Conservation (phyloP, 352 stramenopile genomes). For the Globisporangium polare region DNA sequence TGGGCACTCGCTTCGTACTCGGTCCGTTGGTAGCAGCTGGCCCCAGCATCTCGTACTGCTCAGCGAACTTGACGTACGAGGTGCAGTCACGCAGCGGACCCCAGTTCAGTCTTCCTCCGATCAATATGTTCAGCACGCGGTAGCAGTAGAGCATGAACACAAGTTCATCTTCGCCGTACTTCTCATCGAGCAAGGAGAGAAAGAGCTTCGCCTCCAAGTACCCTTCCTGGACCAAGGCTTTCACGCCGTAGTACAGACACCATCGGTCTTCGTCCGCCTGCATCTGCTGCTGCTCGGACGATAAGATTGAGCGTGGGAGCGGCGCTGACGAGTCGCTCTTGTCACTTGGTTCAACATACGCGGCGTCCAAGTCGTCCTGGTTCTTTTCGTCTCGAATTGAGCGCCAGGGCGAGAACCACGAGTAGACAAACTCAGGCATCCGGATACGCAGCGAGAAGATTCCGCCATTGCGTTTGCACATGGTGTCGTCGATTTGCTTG, state of each 20-base stretch:
- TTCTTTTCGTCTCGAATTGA: conserved; percentile 58
- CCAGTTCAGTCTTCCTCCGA: conserved; percentile 53
- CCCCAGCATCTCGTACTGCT: conserved; percentile 40
- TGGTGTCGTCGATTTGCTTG: conserved; percentile 82
- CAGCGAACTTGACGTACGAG: conserved; percentile 52
- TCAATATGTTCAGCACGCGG: conserved; percentile 68
- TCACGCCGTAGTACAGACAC: conserved; percentile 93
- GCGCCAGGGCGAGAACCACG: conserved; percentile 86
- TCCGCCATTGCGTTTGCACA: conserved; percentile 47
- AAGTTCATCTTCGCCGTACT: conserved; percentile 90
- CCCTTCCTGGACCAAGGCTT: conserved; percentile 76
- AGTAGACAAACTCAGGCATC: conserved; percentile 93
- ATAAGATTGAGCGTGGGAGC: conserved; percentile 5
- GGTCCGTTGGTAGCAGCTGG: background rate
- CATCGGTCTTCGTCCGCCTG: conserved; percentile 88
- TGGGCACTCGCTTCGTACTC: conserved; percentile 31
- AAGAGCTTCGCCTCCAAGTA: conserved; percentile 91
- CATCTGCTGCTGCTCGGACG: conserved; percentile 33
- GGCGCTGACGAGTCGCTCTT: conserved; percentile 1
- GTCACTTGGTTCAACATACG: background rate
- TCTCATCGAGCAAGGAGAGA: conserved; percentile 90
- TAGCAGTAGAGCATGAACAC: conserved; percentile 91
- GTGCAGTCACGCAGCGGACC: conserved; percentile 52
- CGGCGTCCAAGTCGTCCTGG: conserved; percentile 25
- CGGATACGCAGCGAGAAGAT: conserved; percentile 56